Evolutionary conservation across 208 protist genomes (phyloP).

Genomic region (Leishmania major): DNA sequence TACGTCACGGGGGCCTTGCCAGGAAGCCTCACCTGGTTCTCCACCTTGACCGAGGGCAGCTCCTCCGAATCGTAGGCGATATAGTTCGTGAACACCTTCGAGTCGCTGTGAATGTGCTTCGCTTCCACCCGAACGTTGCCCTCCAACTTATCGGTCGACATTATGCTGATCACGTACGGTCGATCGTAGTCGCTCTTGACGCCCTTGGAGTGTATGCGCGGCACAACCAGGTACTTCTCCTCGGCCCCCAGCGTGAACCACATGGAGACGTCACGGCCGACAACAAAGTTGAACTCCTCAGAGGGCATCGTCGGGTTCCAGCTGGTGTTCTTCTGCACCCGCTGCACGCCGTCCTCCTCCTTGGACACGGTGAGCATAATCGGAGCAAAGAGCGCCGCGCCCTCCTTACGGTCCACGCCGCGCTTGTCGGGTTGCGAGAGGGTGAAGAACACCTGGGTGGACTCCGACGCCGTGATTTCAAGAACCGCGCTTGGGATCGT

Average conservation of each 20-base stretch:
- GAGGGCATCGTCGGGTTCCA: constrained; percentile 37
- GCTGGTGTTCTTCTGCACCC: constrained; percentile 35
- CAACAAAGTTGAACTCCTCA: constrained; percentile 56
- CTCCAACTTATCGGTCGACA: constrained; percentile 27
- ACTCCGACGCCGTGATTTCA: constrained; percentile 42
- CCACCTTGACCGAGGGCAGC: constrained; percentile 26
- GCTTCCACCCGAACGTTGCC: constrained; percentile 47
- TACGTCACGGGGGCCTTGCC: constrained; percentile 11
- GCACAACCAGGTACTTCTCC: constrained; percentile 64
- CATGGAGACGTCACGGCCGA: constrained; percentile 63
- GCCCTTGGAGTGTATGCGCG: constrained; percentile 60
- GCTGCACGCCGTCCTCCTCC: constrained; percentile 24
- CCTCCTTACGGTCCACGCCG: constrained; percentile 27
- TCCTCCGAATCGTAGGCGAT: constrained; percentile 27
- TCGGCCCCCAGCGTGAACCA: constrained; percentile 56
- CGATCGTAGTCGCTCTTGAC: constrained; percentile 39
- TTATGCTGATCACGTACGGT: constrained; percentile 58
- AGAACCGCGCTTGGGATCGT: constrained; percentile 51
- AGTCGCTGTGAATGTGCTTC: constrained; percentile 37
- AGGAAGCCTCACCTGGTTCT: constrained; percentile 45
- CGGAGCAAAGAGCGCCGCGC: constrained; percentile 39
- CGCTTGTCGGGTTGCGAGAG: constrained; percentile 81
- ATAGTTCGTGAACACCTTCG: constrained; percentile 53
- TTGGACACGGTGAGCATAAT: constrained; percentile 61
- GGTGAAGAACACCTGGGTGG: constrained; percentile 39